Evolutionary conservation across 768 basidiomycete genomes (phyloP), one percentile per base, ranked within the genome.

Genomic region (Termitomyces sp.): DNA sequence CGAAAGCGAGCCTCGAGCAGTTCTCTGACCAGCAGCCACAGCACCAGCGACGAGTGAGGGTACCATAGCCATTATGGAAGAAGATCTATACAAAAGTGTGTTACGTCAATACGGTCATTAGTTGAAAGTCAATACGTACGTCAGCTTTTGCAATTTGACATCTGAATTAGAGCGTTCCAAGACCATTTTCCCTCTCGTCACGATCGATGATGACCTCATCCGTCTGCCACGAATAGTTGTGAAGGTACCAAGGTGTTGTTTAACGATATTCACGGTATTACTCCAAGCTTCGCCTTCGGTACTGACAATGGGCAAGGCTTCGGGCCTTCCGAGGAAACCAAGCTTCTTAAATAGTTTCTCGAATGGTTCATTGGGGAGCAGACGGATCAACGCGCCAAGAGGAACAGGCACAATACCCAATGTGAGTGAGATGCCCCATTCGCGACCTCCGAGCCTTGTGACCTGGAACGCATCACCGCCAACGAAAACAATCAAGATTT

Each of bases 381-480:
- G 72, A 44, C 96, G 91, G 59, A 95, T 80, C 60, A 94, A 66
- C 38, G 77, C 86, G 53, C 93, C 97, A 64, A 96, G 79, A 5
- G 96, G 97, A 46, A 98, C 84, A 10, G 97, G 88, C 48, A 94
- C 82, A 44, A 88, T 61, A 36, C 96, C 97, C 35, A 98, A 80
- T 50, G 92, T 87, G 40, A 99, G 75, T 0, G 92, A 90, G 63
- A 98, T 92, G 54, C 85, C 94, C 97, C 97, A 99, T 70, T 96
- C 93, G 42, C 83, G 84, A 9, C 90, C 93, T 40, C 76, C 75
- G 52, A 98, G 85, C 8, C 69, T 78, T 0, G 84, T 87, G 9
- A 98, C 96, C 66, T 90, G 86, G 79, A 99, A 98, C 0, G 94
- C 95, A 3, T 90, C 81, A 36, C 91, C 89, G 42, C 94, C 96